Evolutionary conservation across 2,329 filamentous ascomycete species (phyloP), one percentile per base, ranked within the genome.

Genomic region (Byssochlamys sp.): DNA sequence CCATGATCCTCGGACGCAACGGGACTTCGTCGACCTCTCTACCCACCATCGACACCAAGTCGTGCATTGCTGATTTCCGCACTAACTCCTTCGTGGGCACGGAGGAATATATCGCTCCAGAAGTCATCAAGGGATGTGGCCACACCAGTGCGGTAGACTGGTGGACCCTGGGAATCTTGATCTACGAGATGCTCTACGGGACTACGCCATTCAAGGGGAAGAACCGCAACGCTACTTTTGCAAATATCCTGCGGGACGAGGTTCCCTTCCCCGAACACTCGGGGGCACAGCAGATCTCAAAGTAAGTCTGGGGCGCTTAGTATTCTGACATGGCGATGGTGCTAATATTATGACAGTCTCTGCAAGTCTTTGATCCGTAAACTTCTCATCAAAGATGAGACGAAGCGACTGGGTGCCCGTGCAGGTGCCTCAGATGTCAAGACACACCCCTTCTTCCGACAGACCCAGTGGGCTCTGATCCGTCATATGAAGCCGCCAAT

Each of bases 191-290:
- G 94, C 81, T 99, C 35, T 99, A 92, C 76, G 94, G 94, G 57
- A 99, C 92, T 0, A 99, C 94, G 0, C 94, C 94, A 1, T 99
- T 99, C 82, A 99, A 99, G 79, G 94, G 94, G 65, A 97, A 99
- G 83, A 99, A 96, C 75, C 85, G 94, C 45, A 99, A 97, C 67
- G 91, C 91, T 12, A 99, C 94, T 0, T 99, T 99, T 77, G 92
- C 91, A 60, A 99, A 97, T 71, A 99, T 99, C 64, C 75, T 99
- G 61, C 82, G 91, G 55, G 94, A 99, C 72, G 94, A 99, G 63
- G 94, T 96, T 60, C 89, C 90, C 4, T 99, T 99, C 75, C 91
- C 94, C 0, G 94, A 99, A 67, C 88, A 94, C 65, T 83, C 87
- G 28, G 88, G 89, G 33, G 81, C 85, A 26, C 90, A 91, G 4